A percentile compares a stretch with the other conserved stretches of the same genome.
phyloP scores from a whole-genome alignment of 257 asterid species.

The Solanum tarijense region DNA sequence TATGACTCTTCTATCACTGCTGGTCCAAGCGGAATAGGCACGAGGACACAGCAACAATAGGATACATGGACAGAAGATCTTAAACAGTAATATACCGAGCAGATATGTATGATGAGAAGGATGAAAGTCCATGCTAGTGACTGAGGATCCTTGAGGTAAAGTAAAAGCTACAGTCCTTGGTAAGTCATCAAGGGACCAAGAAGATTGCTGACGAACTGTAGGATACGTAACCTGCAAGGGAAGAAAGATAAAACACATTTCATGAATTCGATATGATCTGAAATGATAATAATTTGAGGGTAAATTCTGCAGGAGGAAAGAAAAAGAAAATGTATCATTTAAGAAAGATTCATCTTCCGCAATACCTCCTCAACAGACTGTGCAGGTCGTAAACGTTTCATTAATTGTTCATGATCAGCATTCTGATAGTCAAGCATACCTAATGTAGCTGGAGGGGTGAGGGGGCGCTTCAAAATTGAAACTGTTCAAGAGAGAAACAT shows the following conservation, averaged over 20 bases:
- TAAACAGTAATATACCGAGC: slow-evolving; percentile 45
- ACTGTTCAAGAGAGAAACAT: slow-evolving; percentile 29
- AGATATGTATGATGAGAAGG: slow-evolving; percentile 78
- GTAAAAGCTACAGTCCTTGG: slow-evolving; percentile 90
- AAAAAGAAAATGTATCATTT: background rate
- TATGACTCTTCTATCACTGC: background rate
- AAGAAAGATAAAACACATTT: slow-evolving; percentile 6
- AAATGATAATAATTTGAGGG: background rate
- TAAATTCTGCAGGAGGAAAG: background rate
- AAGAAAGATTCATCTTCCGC: background rate
- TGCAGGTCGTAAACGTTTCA: slow-evolving; percentile 90
- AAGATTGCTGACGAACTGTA: slow-evolving; percentile 68
- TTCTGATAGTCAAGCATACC: slow-evolving; percentile 88
- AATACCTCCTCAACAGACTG: slow-evolving; percentile 94
- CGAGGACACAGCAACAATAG: background rate
- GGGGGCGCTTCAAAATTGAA: slow-evolving; percentile 79
- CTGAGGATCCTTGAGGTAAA: slow-evolving; percentile 79
- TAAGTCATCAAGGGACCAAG: slow-evolving; percentile 83
- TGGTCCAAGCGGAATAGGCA: background rate
- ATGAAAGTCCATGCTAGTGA: slow-evolving; percentile 89
- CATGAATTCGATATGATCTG: background rate
- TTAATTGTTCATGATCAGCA: slow-evolving; percentile 87
- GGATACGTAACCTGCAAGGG: slow-evolving; percentile 80
- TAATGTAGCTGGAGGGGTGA: slow-evolving; percentile 86
- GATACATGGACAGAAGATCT: background rate